Conservation (phyloP, 1,284 basidiomycete species). For the Pascua sp. region DNA sequence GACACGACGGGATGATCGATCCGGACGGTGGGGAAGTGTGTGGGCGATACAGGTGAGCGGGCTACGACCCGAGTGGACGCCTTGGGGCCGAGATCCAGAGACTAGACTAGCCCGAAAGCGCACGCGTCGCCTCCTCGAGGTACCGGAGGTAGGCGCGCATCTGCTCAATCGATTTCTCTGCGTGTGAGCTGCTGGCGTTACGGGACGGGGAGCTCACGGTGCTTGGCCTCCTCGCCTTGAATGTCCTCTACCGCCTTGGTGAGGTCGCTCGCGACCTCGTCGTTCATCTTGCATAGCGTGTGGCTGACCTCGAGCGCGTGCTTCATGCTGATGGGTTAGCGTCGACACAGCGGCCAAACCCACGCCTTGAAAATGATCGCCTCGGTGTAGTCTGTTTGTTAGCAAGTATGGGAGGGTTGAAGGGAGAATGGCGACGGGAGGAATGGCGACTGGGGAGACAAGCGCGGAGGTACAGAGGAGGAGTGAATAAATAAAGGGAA, state of each 20-base stretch:
- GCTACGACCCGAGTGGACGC: no score
- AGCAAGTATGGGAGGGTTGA: neutral
- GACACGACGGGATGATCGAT: no score
- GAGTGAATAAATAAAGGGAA: no score
- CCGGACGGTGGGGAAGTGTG: no score
- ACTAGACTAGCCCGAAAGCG: no score
- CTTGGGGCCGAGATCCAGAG: no score
- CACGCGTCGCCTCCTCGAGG: no score
- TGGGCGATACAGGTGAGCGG: no score
- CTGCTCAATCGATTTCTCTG: constrained; percentile 1
- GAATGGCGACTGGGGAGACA: no score
- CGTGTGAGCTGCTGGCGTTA: neutral
- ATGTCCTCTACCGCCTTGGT: constrained; percentile 22
- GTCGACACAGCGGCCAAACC: neutral
- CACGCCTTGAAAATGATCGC: constrained; percentile 2
- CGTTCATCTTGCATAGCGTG: constrained; percentile 19
- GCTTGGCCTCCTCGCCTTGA: constrained; percentile 25
- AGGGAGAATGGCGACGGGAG: no score
- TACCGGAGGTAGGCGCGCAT: neutral
- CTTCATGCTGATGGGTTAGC: constrained; percentile 2
- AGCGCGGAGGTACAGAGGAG: no score
- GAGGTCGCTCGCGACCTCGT: constrained; percentile 14
- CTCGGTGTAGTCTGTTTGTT: constrained; percentile 3
- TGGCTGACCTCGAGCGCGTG: constrained; percentile 17
- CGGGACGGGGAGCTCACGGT: constrained; percentile 33